phyloP scores from a whole-genome alignment of 352 stramenopile species.

The Blastocystis hominis region DNA sequence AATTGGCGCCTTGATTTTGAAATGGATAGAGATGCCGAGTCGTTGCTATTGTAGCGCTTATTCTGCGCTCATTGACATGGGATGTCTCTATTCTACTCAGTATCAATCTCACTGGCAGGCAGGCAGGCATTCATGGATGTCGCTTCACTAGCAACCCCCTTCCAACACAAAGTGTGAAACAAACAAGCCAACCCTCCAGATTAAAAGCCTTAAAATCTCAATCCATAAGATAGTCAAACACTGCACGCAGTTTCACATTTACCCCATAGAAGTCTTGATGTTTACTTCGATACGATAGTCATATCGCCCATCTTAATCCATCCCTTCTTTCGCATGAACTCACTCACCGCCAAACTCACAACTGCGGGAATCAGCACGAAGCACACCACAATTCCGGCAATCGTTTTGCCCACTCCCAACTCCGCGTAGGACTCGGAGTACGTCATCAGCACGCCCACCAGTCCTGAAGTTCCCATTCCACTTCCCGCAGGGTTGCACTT shows the following conservation, averaged over 20 bases:
- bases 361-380: conserved; percentile 33
- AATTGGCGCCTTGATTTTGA: too few relatives aligned
- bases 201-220: conserved; percentile 17
- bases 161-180: background rate
- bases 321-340: conserved; percentile 50
- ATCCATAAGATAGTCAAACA: background rate
- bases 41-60: too few relatives aligned
- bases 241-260: conserved; percentile 2
- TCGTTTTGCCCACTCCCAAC: conserved; percentile 12
- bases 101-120: too few relatives aligned
- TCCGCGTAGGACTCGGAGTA: background rate
- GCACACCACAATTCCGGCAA: background rate
- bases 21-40: too few relatives aligned
- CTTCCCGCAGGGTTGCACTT: conserved; percentile 11
- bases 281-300: conserved; percentile 27
- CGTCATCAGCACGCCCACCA: conserved; percentile 42
- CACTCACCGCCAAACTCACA: conserved; percentile 6
- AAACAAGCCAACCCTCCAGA: conserved; percentile 32
- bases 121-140: too few relatives aligned
- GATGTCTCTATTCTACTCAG: too few relatives aligned
- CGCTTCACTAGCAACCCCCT: too few relatives aligned
- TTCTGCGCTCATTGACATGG: too few relatives aligned
- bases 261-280: background rate
- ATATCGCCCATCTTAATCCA: conserved; percentile 54
- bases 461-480: conserved; percentile 37